Conservation (phyloP, 176 grass and related monocot species). For the Oryza australiensis region DNA sequence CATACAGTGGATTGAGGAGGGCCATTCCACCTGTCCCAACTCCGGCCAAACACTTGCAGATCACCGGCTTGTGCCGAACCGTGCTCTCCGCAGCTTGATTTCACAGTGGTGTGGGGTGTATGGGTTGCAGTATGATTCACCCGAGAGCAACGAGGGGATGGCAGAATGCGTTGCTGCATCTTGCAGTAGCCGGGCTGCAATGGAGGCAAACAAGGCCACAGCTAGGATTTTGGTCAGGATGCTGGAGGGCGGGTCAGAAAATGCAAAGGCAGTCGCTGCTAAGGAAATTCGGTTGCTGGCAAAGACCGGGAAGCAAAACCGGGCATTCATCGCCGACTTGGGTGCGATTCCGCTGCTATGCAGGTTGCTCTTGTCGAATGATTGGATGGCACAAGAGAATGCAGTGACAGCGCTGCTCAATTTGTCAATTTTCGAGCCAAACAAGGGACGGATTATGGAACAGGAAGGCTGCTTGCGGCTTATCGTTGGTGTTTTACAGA, state of each 20-base stretch:
- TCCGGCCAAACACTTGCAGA: slow-evolving; percentile 66
- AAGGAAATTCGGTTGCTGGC: slow-evolving; percentile 83
- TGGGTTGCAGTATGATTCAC: slow-evolving; percentile 74
- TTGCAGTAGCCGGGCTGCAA: slow-evolving; percentile 68
- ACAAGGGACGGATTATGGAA: slow-evolving; percentile 86
- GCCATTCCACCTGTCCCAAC: slow-evolving; percentile 88
- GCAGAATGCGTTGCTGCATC: slow-evolving; percentile 55
- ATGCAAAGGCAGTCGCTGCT: slow-evolving; percentile 53
- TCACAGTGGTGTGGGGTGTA: slow-evolving; percentile 75
- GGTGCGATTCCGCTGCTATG: slow-evolving; percentile 77
- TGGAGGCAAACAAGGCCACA: slow-evolving; percentile 65
- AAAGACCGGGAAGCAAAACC: slow-evolving; percentile 78
- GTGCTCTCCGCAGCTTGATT: slow-evolving; percentile 73
- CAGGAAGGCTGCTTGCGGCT: slow-evolving; percentile 69
- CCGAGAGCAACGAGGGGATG: slow-evolving; percentile 56
- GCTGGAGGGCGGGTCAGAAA: slow-evolving; percentile 51
- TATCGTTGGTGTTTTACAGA: slow-evolving; percentile 72
- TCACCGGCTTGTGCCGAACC: slow-evolving; percentile 60
- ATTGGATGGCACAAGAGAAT: slow-evolving; percentile 90
- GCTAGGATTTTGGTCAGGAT: slow-evolving; percentile 67
- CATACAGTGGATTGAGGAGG: slow-evolving; percentile 92
- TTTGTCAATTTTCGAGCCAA: slow-evolving; percentile 80
- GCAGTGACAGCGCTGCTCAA: slow-evolving; percentile 89
- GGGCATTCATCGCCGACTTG: slow-evolving; percentile 80
- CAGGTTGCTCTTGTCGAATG: slow-evolving; percentile 46